Conservation (phyloP, 1,284 basidiomycete species). For the Tilletia caries region DNA sequence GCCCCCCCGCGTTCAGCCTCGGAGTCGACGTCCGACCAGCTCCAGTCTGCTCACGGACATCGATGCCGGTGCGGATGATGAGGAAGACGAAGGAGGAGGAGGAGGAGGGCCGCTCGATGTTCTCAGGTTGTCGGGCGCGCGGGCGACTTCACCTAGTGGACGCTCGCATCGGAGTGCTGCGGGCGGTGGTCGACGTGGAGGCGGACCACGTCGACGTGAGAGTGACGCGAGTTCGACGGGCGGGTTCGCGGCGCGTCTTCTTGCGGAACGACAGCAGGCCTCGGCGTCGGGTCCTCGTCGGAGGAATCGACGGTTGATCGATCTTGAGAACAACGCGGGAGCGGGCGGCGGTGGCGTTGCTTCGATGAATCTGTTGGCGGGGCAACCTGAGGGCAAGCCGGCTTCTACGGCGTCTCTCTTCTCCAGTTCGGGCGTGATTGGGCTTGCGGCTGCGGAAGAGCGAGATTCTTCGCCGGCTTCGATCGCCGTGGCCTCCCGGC, state of each 20-base stretch:
- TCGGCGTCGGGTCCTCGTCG: background rate
- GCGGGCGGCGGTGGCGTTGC: background rate
- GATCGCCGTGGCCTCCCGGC: constrained; percentile 14
- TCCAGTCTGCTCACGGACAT: background rate
- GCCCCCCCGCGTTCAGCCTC: background rate
- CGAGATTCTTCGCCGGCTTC: background rate
- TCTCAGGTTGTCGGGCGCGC: background rate
- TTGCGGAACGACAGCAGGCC: constrained; percentile 2
- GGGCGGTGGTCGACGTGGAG: background rate
- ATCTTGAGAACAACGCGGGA: constrained; percentile 3
- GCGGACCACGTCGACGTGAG: background rate
- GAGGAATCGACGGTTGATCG: constrained; percentile 7
- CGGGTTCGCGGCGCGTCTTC: background rate
- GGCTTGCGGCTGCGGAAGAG: background rate
- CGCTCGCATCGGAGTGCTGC: background rate
- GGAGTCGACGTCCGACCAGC: background rate
- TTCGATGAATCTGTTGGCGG: background rate
- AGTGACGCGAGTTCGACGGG: constrained; percentile 11
- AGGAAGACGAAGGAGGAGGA: background rate
- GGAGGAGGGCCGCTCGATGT: background rate
- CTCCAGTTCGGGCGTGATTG: background rate
- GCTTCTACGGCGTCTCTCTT: background rate
- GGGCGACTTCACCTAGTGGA: background rate
- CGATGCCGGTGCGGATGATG: background rate
- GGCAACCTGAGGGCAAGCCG: background rate